Percentiles rank a stretch among this genome's conserved stretches.
Conservation (phyloP, 176 grass and related monocot genomes). For the Hordeum marinum region DNA sequence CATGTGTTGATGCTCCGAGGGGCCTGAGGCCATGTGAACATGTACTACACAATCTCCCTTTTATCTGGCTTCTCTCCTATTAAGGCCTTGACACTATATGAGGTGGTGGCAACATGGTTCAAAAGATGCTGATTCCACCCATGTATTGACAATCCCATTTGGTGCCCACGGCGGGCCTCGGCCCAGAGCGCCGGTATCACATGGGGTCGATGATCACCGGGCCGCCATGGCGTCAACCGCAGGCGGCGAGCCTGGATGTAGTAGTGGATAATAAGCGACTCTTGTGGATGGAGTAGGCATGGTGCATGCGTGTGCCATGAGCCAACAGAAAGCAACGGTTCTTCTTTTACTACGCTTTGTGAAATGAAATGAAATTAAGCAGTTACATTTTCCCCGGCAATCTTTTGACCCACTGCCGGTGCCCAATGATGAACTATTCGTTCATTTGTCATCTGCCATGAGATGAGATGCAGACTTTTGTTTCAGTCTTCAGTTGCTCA, state of each 20-base stretch:
- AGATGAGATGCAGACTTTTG: not conserved
- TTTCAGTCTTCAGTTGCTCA: not conserved
- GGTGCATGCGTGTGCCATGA: slow-evolving; percentile 1
- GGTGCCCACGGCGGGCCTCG: not conserved
- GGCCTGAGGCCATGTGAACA: slow-evolving; percentile 29
- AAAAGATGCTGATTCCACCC: not conserved
- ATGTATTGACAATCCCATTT: not conserved
- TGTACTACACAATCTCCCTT: slow-evolving; percentile 21
- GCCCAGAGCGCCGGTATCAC: not conserved
- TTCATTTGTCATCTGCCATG: not conserved
- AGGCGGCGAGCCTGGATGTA: not conserved
- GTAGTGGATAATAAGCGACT: not conserved
- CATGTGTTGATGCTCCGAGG: slow-evolving; percentile 22
- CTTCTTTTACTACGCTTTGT: not conserved
- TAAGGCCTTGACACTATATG: not conserved
- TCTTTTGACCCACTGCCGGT: not conserved
- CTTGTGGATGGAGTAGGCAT: not conserved
- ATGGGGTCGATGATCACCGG: not conserved
- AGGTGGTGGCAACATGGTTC: slow-evolving; percentile 7
- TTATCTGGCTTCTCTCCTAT: not conserved
- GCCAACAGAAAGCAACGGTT: not conserved
- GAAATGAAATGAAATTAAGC: not conserved
- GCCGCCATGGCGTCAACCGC: not conserved
- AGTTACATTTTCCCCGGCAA: not conserved
- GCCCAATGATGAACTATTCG: not conserved